Conservation (phyloP, 176 grass and related monocot genomes). For the Oryza coarctata region DNA sequence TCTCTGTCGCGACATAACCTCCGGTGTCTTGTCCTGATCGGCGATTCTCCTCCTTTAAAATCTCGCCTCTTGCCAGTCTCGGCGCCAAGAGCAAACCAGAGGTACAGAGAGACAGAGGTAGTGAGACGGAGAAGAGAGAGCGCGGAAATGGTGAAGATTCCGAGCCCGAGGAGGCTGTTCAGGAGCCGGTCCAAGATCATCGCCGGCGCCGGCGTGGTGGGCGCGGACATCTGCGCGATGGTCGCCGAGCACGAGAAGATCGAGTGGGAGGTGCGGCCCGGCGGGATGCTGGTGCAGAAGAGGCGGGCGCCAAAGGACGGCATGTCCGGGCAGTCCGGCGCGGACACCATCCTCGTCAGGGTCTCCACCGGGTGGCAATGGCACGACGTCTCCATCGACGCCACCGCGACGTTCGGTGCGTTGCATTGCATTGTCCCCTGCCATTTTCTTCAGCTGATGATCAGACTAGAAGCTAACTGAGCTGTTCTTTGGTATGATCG, state of each 20-base stretch:
- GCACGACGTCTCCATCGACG: slow-evolving; percentile 71
- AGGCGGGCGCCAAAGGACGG: slow-evolving; percentile 8
- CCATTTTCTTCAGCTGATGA: not conserved
- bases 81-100: not conserved
- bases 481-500: not conserved
- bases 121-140: not conserved
- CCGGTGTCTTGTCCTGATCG: slow-evolving; percentile 40
- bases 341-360: slow-evolving; percentile 36
- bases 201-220: not conserved
- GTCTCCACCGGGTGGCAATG: slow-evolving; percentile 57
- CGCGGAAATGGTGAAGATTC: slow-evolving; percentile 60
- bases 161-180: slow-evolving; percentile 76
- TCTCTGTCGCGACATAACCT: slow-evolving; percentile 43
- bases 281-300: slow-evolving; percentile 94
- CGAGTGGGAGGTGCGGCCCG: slow-evolving; percentile 70
- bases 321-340: slow-evolving; percentile 1
- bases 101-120: not conserved
- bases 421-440: not conserved
- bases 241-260: slow-evolving; percentile 55
- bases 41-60: slow-evolving; percentile 32
- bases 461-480: not conserved
- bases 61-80: not conserved
- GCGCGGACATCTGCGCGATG: slow-evolving; percentile 44
- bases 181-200: slow-evolving; percentile 50
- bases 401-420: slow-evolving; percentile 75